phyloP scores from a whole-genome alignment of 495 filamentous ascomycete genomes.

The Trichoderma orchidacearum region DNA sequence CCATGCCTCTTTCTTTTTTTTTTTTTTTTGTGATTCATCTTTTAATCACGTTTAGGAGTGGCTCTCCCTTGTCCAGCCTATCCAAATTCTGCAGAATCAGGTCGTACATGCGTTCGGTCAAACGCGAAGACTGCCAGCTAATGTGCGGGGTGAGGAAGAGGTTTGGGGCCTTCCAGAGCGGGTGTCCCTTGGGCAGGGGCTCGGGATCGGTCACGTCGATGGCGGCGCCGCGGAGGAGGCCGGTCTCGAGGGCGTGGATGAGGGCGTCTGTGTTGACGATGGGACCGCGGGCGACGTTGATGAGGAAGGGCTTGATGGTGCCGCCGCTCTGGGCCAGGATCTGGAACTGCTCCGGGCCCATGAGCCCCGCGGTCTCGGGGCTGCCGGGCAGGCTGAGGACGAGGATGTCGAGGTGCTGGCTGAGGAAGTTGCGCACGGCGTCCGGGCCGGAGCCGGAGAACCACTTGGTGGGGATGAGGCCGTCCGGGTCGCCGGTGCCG shows the following conservation, averaged over 20 bases:
- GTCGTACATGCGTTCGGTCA: slow-evolving; percentile 43
- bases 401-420: slow-evolving; percentile 57
- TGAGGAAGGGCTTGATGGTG: slow-evolving; percentile 44
- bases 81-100: slow-evolving; percentile 30
- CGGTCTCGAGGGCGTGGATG: slow-evolving; percentile 44
- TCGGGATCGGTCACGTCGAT: slow-evolving; percentile 84
- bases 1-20: too few relatives aligned
- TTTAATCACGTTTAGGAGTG: slow-evolving; percentile 19
- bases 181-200: slow-evolving; percentile 55
- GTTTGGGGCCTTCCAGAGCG: slow-evolving; percentile 63
- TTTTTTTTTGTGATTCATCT: too few relatives aligned
- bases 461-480: slow-evolving; percentile 57
- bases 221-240: slow-evolving; percentile 54
- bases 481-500: slow-evolving; percentile 66
- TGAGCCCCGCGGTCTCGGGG: slow-evolving; percentile 41
- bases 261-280: slow-evolving; percentile 60
- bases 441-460: slow-evolving; percentile 50
- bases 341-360: slow-evolving; percentile 51
- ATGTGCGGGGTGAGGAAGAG: slow-evolving; percentile 70
- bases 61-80: slow-evolving; percentile 10
- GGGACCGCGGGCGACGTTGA: slow-evolving; percentile 62
- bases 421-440: slow-evolving; percentile 50
- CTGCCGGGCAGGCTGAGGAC: slow-evolving; percentile 63
- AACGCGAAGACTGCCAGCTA: slow-evolving; percentile 45
- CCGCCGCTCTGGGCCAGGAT: slow-evolving; percentile 36